These are phyloP conservation scores for Rhodotorula toruloides DNA, from an alignment of 768 basidiomycete species.

Conservation along the genomic window DNA sequence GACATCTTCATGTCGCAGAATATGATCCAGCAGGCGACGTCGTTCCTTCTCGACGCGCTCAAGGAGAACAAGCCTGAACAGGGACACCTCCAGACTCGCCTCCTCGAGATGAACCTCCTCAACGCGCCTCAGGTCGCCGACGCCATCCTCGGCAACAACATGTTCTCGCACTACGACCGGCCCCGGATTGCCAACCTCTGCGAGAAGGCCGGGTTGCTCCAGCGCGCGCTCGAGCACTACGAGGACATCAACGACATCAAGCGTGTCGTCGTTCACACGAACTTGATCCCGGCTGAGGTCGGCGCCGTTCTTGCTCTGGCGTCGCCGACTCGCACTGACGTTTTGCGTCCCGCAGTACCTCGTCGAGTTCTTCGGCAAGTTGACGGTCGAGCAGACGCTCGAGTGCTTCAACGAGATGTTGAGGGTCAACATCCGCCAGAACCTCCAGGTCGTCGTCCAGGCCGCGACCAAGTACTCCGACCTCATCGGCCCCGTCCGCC, in stretches of 20 bases:
- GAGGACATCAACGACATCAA: slow-evolving; percentile 98
- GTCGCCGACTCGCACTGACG: too few relatives aligned
- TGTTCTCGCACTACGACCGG: slow-evolving; percentile 95
- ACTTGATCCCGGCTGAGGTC: slow-evolving; percentile 75
- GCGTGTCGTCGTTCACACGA: slow-evolving; percentile 89
- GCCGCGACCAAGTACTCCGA: slow-evolving; percentile 99
- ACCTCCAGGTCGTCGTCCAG: slow-evolving; percentile 90
- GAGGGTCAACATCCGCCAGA: slow-evolving; percentile 91
- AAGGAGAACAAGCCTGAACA: slow-evolving; percentile 99
- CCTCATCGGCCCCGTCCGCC: slow-evolving; percentile 89
- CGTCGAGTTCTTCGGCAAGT: slow-evolving; percentile 89
- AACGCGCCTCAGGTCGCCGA: slow-evolving; percentile 98
- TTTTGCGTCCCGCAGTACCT: slow-evolving; percentile 83
- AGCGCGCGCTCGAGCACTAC: slow-evolving; percentile 94
- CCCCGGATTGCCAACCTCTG: slow-evolving; percentile 96
- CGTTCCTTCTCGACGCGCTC: slow-evolving; percentile 91
- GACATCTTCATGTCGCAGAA: slow-evolving; percentile 99
- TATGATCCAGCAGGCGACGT: slow-evolving; percentile 98
- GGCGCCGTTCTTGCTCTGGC: too few relatives aligned
- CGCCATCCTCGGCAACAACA: slow-evolving; percentile 96
- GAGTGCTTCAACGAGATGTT: slow-evolving; percentile 96
- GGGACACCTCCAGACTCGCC: slow-evolving; percentile 86
- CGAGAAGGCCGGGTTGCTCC: slow-evolving; percentile 93
- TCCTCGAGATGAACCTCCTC: slow-evolving; percentile 95
- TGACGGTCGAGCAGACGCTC: slow-evolving; percentile 96